Base-by-base conservation (phyloP, 1,139 yeast genomes). In the Magnusiomyces clavatus region DNA sequence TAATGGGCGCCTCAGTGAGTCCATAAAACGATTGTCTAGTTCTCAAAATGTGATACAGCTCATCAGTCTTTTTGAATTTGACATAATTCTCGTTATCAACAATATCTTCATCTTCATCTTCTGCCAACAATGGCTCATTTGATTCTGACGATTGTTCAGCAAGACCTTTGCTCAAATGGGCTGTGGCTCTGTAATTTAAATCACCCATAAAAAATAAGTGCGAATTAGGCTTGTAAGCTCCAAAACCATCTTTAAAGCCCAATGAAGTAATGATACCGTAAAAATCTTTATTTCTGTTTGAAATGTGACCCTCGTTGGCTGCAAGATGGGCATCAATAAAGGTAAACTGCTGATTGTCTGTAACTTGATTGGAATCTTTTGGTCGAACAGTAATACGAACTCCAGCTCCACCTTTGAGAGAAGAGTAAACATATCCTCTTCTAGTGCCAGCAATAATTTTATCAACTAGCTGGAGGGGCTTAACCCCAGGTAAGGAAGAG, bases 151-250 rank as follows among this genome's bases (percentile, higher is more conserved):
- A 14, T 37, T 37, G 44, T n/a, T n/a, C 14, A 16, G 43, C 43
- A 42, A 14, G 34, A 13, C 13, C 24, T 12, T 24, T 42, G 31
- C 34, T 12, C 29, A 19, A 31, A 24, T 17, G 44, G 6, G 24
- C 29, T 14, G 74, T 67, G 2, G 82, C 77, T 49, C 97, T 74
- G 66, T 85, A 89, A 65, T 89, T 89, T 60, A 89, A 71, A 65
- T 89, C 97, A 0, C 97, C 97, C 75, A 86, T 69, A 53, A 88
- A 68, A 60, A 88, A 84, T 11, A 82, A 68, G 63, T 86, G 95
- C 6, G 75, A 62, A 0, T 69, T 63, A 0, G 82, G 83, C 60
- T 76, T 79, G 53, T 80, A 69, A n/a, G 77, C 72, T 45, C 79
- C 80, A 66, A 63, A 74, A 1, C 81, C 84, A 62, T 82, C 88